Conservation (phyloP, 768 basidiomycete genomes). For the Tricholoma sp. region DNA sequence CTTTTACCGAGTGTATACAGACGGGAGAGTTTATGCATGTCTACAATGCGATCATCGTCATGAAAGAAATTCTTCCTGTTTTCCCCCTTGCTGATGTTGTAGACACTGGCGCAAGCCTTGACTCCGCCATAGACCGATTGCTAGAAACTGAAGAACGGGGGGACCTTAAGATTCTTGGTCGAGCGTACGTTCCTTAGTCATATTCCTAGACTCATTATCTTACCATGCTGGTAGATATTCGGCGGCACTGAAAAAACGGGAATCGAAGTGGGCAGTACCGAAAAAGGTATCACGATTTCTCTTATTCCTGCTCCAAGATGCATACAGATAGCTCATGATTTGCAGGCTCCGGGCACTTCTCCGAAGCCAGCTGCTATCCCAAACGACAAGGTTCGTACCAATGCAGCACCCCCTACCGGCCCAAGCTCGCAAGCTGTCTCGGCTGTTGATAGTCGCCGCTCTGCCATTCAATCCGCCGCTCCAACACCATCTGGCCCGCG, state of each 20-base stretch:
- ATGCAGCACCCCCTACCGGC: conserved; percentile 31
- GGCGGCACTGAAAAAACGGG: conserved; percentile 71
- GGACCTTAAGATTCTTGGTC: conserved; percentile 77
- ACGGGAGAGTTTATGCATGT: conserved; percentile 96
- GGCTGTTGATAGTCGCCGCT: conserved; percentile 33
- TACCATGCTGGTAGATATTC: conserved; percentile 46
- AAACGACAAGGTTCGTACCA: conserved; percentile 29
- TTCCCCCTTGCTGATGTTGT: conserved; percentile 71
- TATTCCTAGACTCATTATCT: not conserved
- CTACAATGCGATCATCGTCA: conserved; percentile 91
- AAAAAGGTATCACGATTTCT: conserved; percentile 24
- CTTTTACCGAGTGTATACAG: conserved; percentile 74
- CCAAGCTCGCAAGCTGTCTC: conserved; percentile 28
- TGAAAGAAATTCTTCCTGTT: conserved; percentile 85
- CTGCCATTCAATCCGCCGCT: conserved; percentile 25
- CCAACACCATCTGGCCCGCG: conserved; percentile 55
- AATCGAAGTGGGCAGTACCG: conserved; percentile 45
- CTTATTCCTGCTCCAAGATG: not conserved
- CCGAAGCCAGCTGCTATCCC: conserved; percentile 23
- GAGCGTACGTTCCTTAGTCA: conserved; percentile 47
- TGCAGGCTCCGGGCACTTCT: conserved; percentile 15
- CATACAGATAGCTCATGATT: not conserved
- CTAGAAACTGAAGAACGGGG: conserved; percentile 73
- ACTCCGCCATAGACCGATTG: conserved; percentile 58
- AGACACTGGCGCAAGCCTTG: conserved; percentile 50